Conservation (phyloP, 139 green algal species). For the Coccomyxa sp. region DNA sequence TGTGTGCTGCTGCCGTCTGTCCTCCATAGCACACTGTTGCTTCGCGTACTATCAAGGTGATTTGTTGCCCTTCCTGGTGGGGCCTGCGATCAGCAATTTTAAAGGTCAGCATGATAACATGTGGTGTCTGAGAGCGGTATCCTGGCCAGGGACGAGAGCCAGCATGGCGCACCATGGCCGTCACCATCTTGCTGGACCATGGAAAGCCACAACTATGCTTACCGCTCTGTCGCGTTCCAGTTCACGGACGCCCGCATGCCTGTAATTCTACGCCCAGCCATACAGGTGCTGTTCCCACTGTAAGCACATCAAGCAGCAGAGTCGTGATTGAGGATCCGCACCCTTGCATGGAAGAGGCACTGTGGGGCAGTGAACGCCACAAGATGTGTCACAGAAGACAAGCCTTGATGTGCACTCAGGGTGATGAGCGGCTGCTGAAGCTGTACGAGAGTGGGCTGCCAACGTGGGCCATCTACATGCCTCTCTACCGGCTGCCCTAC, state of each 20-base stretch:
- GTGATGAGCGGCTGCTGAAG: constrained; percentile 70
- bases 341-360: too few species aligned
- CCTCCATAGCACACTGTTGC: too few species aligned
- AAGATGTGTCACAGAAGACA: too few species aligned
- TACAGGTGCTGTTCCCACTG: constrained; percentile 12
- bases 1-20: too few species aligned
- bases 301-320: background rate
- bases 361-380: too few species aligned
- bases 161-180: background rate
- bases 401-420: constrained; percentile 24
- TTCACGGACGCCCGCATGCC: constrained; percentile 34
- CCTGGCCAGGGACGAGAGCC: too few species aligned
- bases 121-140: too few species aligned
- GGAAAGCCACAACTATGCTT: constrained; percentile 10
- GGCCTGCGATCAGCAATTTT: too few species aligned
- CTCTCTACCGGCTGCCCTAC: constrained; percentile 58
- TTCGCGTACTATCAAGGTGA: too few species aligned
- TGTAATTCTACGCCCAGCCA: constrained; percentile 25
- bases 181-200: constrained; percentile 15
- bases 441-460: constrained; percentile 54
- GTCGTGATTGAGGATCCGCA: too few species aligned
- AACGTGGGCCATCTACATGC: constrained; percentile 69
- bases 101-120: too few species aligned
- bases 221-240: constrained; percentile 27
- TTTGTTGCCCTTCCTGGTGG: too few species aligned